Base-by-base conservation (phyloP, 805 yeast species). In the Kuraishia cidri region DNA sequence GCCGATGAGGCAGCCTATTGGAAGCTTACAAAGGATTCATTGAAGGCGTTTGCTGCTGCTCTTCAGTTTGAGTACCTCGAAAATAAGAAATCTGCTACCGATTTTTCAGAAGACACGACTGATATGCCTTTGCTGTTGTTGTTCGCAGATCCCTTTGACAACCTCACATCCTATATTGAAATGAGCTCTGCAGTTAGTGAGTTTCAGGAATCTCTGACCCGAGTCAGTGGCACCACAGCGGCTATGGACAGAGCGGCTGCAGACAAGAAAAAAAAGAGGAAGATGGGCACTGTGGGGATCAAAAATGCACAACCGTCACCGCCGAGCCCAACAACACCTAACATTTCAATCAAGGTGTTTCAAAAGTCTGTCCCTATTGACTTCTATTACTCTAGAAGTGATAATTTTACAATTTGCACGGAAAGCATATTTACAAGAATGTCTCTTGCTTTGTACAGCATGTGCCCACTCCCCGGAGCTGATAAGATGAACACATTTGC, bases 361-460 rank as follows among this genome's bases (percentile, higher is more conserved):
- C 48, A 47, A 26, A 70, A 70, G 40, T 46, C 64, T 2, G 44
- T 73, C 8, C 66, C 74, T 4, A 37, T 62, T 28, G 62, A 62
- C 7, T 54, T 42, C 3, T 47, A 60, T 33, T 63, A 64, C 25
- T 49, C 62, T 2, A 55, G 52, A 15, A 42, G 46, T 30, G 62
- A 57, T 5, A 50, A 48, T 3, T 45, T 47, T 22, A 48, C 61
- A 1, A 39, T 62, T 1, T 39, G 51, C 0, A 55, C 70, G 2
- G 37, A 38, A 15, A 48, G 51, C 24, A 58, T 58, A 24, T 46
- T 69, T 13, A 54, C 68, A 3, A 64, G 59, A 31, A 36, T 78
- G 3, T 62, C 81, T 6, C 50, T 76, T 43, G 62, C 66, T 14
- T 54, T 81, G 3, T 82, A 79, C 53, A 79, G 78, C 45, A 56